phyloP scores from a whole-genome alignment of 2,329 filamentous ascomycete species.

The Penicillium sp. region DNA sequence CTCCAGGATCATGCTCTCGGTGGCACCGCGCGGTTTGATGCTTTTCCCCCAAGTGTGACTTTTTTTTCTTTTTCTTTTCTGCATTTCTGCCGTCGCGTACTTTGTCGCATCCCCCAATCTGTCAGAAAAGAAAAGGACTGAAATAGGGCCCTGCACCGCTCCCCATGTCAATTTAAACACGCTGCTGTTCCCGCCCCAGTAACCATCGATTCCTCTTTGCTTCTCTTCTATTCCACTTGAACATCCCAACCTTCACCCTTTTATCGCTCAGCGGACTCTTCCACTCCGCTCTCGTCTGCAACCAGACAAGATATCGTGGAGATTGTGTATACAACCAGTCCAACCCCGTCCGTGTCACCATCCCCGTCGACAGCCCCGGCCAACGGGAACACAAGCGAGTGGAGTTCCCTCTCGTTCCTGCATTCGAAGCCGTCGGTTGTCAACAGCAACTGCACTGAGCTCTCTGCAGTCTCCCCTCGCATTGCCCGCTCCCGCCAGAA shows the following conservation, averaged over 20 bases:
- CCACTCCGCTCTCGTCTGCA: too few relatives aligned
- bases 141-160: too few relatives aligned
- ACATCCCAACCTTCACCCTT: conserved; percentile 10
- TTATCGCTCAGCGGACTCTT: neutral
- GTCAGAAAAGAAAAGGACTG: conserved; percentile 16
- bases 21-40: too few relatives aligned
- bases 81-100: conserved; percentile 1
- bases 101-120: conserved; percentile 4
- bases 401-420: conserved; percentile 16
- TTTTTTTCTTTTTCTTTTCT: neutral
- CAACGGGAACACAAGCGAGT: conserved; percentile 7
- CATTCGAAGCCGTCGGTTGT: conserved; percentile 18
- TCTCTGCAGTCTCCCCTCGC: conserved; percentile 19
- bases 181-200: conserved; percentile 9
- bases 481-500: too few relatives aligned
- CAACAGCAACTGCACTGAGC: conserved; percentile 12
- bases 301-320: too few relatives aligned
- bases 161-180: too few relatives aligned
- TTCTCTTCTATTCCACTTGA: conserved; percentile 10
- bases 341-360: conserved; percentile 17
- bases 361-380: conserved; percentile 5
- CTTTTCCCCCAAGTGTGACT: too few relatives aligned
- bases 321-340: conserved; percentile 20
- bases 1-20: too few relatives aligned
- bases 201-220: conserved; percentile 2